phyloP scores from a whole-genome alignment of 345 rosid genomes.

The Corymbia maculata region DNA sequence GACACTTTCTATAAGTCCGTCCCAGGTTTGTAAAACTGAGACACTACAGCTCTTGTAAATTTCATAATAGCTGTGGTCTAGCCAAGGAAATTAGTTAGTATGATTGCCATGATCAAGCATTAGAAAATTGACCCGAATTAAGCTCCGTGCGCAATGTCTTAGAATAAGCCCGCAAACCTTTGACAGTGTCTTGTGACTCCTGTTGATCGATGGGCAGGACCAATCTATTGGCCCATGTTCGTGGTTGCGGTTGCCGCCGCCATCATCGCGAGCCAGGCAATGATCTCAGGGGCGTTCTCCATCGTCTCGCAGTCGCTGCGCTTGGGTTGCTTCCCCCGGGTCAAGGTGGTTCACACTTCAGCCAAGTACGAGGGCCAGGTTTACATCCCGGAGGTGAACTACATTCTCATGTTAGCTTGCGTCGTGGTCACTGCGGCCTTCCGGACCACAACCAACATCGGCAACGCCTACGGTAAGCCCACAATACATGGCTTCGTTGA shows the following conservation, averaged over 20 bases:
- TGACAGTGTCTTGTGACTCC: neutral
- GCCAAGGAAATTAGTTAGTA: conserved; percentile 54
- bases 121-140: neutral
- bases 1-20: neutral
- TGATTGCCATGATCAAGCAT: conserved; percentile 1
- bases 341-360: conserved; percentile 73
- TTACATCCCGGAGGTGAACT: conserved; percentile 84
- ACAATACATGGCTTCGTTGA: neutral
- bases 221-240: conserved; percentile 69
- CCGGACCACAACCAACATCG: conserved; percentile 44
- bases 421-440: conserved; percentile 39
- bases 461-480: conserved; percentile 56
- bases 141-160: neutral
- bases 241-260: conserved; percentile 64
- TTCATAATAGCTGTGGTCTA: conserved; percentile 24
- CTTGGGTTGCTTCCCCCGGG: conserved; percentile 75
- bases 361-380: conserved; percentile 67
- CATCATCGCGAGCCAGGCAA: conserved; percentile 81
- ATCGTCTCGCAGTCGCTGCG: conserved; percentile 51
- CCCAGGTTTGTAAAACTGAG: neutral
- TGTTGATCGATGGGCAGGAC: conserved; percentile 20
- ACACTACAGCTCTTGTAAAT: conserved; percentile 19
- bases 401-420: conserved; percentile 61
- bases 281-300: conserved; percentile 69
- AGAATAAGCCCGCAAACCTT: neutral